phyloP scores from a whole-genome alignment of 352 stramenopile species.

The Phytophthora cryptogea region DNA sequence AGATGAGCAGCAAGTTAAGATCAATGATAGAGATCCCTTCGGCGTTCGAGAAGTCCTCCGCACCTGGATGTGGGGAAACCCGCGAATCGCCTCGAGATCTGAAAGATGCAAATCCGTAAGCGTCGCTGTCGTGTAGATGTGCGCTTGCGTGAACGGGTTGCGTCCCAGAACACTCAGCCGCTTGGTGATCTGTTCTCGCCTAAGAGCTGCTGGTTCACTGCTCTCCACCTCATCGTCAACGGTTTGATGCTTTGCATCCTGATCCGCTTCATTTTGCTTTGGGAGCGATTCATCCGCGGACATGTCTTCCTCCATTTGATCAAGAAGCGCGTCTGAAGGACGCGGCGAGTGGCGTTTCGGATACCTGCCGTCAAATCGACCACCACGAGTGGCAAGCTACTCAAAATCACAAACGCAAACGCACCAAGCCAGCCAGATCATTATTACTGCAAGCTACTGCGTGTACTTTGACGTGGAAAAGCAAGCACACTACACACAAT shows the following conservation, averaged over 20 bases:
- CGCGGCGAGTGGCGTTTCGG: conserved; percentile 25
- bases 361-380: neutral
- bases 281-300: conserved; percentile 6
- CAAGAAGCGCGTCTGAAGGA: conserved; percentile 16
- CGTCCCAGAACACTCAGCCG: conserved; percentile 56
- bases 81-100: conserved; percentile 45
- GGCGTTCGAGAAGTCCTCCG: neutral
- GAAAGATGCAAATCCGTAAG: conserved; percentile 43
- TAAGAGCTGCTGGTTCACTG: conserved; percentile 24
- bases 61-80: conserved; percentile 70
- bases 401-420: neutral
- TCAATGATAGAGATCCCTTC: neutral
- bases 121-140: conserved; percentile 65
- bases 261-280: conserved; percentile 4
- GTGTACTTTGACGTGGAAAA: conserved; percentile 28
- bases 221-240: conserved; percentile 1
- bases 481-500: conserved; percentile 22
- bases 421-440: conserved; percentile 12
- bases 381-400: neutral
- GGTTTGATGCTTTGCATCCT: neutral
- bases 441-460: conserved; percentile 20
- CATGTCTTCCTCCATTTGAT: conserved; percentile 10
- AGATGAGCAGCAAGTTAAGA: conserved; percentile 4
- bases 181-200: conserved; percentile 36
- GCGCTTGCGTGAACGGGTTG: conserved; percentile 66